Evolutionary conservation across 768 basidiomycete genomes (phyloP).

Genomic region (Suillus cothurnatus): DNA sequence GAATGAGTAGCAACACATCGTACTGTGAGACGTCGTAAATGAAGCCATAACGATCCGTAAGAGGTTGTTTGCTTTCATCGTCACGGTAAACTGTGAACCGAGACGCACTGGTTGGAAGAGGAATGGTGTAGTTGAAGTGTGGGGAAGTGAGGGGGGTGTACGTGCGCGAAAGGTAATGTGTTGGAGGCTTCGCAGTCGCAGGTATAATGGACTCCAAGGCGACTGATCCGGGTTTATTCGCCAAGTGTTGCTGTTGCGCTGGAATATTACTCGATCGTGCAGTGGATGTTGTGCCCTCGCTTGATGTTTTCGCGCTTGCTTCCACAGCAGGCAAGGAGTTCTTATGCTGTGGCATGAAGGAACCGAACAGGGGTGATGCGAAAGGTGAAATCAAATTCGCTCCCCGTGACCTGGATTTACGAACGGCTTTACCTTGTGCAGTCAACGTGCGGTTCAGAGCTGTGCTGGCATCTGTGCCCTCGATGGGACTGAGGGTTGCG

Average conservation of each 20-base stretch:
- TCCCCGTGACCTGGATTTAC: constrained; percentile 39
- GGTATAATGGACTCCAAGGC: constrained; percentile 86
- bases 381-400: constrained; percentile 44
- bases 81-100: constrained; percentile 52
- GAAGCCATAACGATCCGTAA: constrained; percentile 90
- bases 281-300: constrained; percentile 15
- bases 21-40: constrained; percentile 86
- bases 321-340: constrained; percentile 37
- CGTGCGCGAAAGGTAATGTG: constrained; percentile 75
- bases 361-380: constrained; percentile 61
- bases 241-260: constrained; percentile 22
- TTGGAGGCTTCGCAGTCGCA: constrained; percentile 76
- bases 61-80: constrained; percentile 54
- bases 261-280: constrained; percentile 10
- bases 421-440: constrained; percentile 33
- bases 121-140: constrained; percentile 74
- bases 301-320: constrained; percentile 15
- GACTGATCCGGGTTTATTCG: constrained; percentile 46
- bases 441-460: constrained; percentile 50
- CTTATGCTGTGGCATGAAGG: constrained; percentile 54
- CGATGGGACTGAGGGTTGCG: constrained; percentile 45
- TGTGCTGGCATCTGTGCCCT: constrained; percentile 45
- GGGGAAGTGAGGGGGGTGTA: constrained; percentile 75
- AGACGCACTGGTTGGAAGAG: constrained; percentile 57
- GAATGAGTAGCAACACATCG: constrained; percentile 73